phyloP scores from a whole-genome alignment of 129 eudicot genomes.

The Helianthus tuberosus region DNA sequence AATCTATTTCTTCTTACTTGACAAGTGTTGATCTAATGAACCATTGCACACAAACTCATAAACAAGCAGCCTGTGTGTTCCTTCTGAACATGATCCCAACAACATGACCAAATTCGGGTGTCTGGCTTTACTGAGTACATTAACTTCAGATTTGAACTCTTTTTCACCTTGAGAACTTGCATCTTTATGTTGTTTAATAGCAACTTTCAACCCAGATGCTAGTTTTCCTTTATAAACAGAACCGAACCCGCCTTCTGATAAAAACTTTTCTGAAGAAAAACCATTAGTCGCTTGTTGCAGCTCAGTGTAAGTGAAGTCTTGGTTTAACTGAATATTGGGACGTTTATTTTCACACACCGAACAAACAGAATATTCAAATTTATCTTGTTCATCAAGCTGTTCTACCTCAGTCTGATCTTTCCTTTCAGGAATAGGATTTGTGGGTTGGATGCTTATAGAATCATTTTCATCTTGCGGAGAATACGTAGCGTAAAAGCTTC shows the following conservation, averaged over 20 bases:
- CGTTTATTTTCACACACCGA: slow-evolving; percentile 57
- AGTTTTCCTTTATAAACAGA: slow-evolving; percentile 57
- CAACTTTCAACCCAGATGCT: slow-evolving; percentile 52
- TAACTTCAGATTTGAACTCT: slow-evolving; percentile 77
- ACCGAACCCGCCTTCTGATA: slow-evolving; percentile 86
- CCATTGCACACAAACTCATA: slow-evolving; percentile 75
- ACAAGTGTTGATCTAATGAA: slow-evolving; percentile 58
- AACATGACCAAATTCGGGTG: slow-evolving; percentile 72
- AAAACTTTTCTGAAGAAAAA: slow-evolving; percentile 46
- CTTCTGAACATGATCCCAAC: slow-evolving; percentile 77
- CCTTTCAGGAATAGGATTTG: slow-evolving; percentile 9
- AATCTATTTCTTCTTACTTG: slow-evolving; percentile 42
- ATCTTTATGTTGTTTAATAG: slow-evolving; percentile 67
- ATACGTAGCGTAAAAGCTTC: slow-evolving; percentile 13
- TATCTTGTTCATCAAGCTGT: slow-evolving; percentile 19
- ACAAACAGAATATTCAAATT: slow-evolving; percentile 43
- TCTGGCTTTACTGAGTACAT: slow-evolving; percentile 62
- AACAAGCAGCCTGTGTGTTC: slow-evolving; percentile 69
- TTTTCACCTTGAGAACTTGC: slow-evolving; percentile 76
- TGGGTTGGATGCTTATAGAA: neutral
- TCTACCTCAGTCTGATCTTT: slow-evolving; percentile 11
- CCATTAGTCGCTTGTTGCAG: slow-evolving; percentile 58
- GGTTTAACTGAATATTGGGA: slow-evolving; percentile 45
- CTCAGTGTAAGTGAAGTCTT: slow-evolving; percentile 58
- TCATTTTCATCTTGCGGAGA: slow-evolving; percentile 21